phyloP scores from a whole-genome alignment of 2,329 filamentous ascomycete genomes.

The Dothistroma pini region DNA sequence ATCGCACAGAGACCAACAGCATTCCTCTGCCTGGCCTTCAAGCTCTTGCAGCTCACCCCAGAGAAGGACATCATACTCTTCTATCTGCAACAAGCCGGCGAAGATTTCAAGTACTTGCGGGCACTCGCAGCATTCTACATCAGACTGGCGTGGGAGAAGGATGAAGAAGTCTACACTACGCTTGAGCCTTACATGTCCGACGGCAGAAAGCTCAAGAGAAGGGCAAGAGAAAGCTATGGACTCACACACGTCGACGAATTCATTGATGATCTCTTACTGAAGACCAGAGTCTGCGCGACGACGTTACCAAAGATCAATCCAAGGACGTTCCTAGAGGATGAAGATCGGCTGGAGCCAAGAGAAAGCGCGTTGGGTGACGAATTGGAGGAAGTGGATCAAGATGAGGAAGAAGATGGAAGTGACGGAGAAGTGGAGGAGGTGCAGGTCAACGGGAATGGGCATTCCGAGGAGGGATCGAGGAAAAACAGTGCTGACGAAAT shows the following conservation, averaged over 20 bases:
- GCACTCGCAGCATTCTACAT: conserved; percentile 91
- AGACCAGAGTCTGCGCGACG: conserved; percentile 86
- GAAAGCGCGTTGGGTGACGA: conserved; percentile 76
- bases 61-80: conserved; percentile 72
- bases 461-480: background rate
- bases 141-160: conserved; percentile 77
- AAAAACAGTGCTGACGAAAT: conserved; percentile 20
- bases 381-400: conserved; percentile 66
- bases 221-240: conserved; percentile 68
- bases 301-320: conserved; percentile 88
- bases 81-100: conserved; percentile 73
- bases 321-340: conserved; percentile 77
- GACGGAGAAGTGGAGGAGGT: conserved; percentile 26
- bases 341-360: conserved; percentile 81
- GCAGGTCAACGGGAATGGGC: conserved; percentile 21
- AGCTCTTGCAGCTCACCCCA: conserved; percentile 84
- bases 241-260: conserved; percentile 88
- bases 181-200: conserved; percentile 83
- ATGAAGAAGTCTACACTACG: conserved; percentile 73
- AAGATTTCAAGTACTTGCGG: conserved; percentile 73
- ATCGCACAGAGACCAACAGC: conserved; percentile 80
- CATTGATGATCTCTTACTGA: conserved; percentile 83
- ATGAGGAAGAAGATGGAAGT: conserved; percentile 45
- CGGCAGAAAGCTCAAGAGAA: conserved; percentile 73
- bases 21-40: conserved; percentile 92